These are phyloP conservation scores for Beauveria bassiana DNA, from an alignment of 2,329 filamentous ascomycete genomes.

Conservation along the genomic window DNA sequence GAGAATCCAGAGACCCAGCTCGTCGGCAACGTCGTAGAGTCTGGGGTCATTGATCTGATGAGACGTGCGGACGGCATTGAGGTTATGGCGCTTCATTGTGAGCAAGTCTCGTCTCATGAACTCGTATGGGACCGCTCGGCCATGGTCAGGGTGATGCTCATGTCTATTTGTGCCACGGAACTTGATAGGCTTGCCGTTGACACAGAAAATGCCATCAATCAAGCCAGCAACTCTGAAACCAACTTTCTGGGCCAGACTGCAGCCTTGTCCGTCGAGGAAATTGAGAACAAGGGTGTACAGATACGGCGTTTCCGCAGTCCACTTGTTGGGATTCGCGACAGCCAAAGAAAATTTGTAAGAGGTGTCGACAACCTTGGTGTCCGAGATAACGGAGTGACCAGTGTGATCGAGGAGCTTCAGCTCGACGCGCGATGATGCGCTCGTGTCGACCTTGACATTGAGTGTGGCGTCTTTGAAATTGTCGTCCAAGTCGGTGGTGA, in stretches of 20 bases:
- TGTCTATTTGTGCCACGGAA: slow-evolving; percentile 64
- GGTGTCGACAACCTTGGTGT: slow-evolving; percentile 21
- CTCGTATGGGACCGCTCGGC: slow-evolving; percentile 53
- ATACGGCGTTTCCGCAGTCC: slow-evolving; percentile 62
- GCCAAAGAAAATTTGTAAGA: slow-evolving; percentile 33
- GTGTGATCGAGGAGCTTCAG: slow-evolving; percentile 30
- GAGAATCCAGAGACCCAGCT: slow-evolving; percentile 57
- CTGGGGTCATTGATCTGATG: slow-evolving; percentile 57
- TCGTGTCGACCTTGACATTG: slow-evolving; percentile 35
- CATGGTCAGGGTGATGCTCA: slow-evolving; percentile 58
- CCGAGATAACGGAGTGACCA: slow-evolving; percentile 21
- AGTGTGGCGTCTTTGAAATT: slow-evolving; percentile 47
- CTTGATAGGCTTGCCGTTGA: slow-evolving; percentile 58
- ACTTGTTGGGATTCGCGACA: slow-evolving; percentile 48
- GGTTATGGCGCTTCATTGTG: slow-evolving; percentile 60
- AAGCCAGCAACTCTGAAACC: slow-evolving; percentile 59
- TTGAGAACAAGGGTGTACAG: slow-evolving; percentile 45
- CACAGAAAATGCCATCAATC: slow-evolving; percentile 50
- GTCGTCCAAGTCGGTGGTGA: slow-evolving; percentile 48
- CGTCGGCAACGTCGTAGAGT: slow-evolving; percentile 54
- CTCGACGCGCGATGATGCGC: slow-evolving; percentile 23
- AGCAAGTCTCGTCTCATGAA: slow-evolving; percentile 55
- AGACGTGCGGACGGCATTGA: slow-evolving; percentile 62
- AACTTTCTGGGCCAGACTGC: slow-evolving; percentile 43
- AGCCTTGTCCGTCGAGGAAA: slow-evolving; percentile 19